Base-by-base conservation (phyloP, 495 filamentous ascomycete genomes). In the Lasiosphaeris hirsuta region DNA sequence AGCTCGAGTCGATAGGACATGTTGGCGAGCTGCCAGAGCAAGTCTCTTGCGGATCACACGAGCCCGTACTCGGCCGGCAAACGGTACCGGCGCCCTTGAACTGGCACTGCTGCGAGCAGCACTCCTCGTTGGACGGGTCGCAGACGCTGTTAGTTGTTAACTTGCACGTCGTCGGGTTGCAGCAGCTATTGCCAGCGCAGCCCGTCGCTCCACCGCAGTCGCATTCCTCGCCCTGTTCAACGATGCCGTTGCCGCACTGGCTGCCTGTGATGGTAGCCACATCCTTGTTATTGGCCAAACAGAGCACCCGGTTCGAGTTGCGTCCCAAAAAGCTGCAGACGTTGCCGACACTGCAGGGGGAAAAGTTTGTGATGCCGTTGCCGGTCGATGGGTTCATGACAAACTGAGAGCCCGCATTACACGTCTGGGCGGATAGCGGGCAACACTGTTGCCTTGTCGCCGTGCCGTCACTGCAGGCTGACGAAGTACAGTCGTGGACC, bases 351-450 rank as follows among this genome's bases (percentile, higher is more conserved):
- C 85, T 86, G 73, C 94, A 98, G 17, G 84, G 81, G 10, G 92
- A 96, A 71, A 98, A 98, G 19, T 81, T 68, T 1, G 77, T 86
- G 68, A 96, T 89, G 47, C 82, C 79, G 23, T 78, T 67, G 13
- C 75, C 81, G 0, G 94, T 92, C 34, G 87, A 93, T 0, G 94
- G 94, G 66, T 97, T 97, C 94, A 98, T 98, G 69, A 98, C 90
- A 71, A 86, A 98, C 43, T 78, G 68, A 18, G 84, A 86, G 35
- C 77, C 72, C 36, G 94, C 95, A 73, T 93, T 75, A 72, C 94
- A 98, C 1, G 76, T 81, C 35, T 57, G 69, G n/a, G 74, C 44
- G 58, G 77, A 85, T 18, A 96, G 78, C 0, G 92, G 95, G 67
- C 94, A 98, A 69, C 94, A 98, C 77, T 92, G 83, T 42, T 93